Evolutionary conservation across 495 filamentous ascomycete species (phyloP), one percentile per base, ranked within the genome.

Genomic region (Aspergillus conjunctus): DNA sequence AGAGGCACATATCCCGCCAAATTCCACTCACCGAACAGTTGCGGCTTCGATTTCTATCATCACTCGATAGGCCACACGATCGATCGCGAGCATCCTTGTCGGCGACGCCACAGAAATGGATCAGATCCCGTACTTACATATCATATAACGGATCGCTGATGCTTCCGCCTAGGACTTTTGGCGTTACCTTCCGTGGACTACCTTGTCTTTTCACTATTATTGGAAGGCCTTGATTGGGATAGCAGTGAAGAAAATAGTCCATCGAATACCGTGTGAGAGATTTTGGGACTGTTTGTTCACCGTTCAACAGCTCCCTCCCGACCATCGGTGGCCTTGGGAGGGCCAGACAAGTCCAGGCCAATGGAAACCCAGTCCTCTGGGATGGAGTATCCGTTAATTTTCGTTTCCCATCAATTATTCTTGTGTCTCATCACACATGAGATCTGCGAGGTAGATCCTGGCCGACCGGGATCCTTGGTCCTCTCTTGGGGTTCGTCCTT

Each of bases 381-480:
- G 26, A 26, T 2, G 12, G 11, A 9, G 4, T n/a, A 31, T 51
- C 14, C 14, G 21, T 30, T 31, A 30, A 11, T 15, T 51, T 30
- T 31, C 14, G 15, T 30, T 51, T 17, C 49, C 15, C 14, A 0
- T 32, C 12, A 1, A 10, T 30, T 31, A 15, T 31, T 32, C 30
- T 51, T 51, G 15, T 32, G 1, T 51, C 30, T 17, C 11, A 31
- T 11, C 32, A 51, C 49, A 30, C 49, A 14, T 51, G 17, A 32
- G 30, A 30, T 33, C 41, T 56, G 54, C 54, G 22, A 56, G 54
- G 54, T 44, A 48, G 30, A 56, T 56, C 54, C 3, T 51, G 26
- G 8, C 22, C 54, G 32, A 44, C 54, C 52, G 12, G 52, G 32
- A 44, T 54, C 32, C 33, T 26, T 54, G n/a, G 37, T 43, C 17